Evolutionary conservation across 306 rosid species (phyloP).

Genomic region (Medicago truncatula): MtrunA17r5.0-ANR NC_053043.1:3374501-3375000

Average conservation of each 20-base stretch:
- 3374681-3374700: conserved; percentile 46
- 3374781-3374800: conserved; percentile 52
- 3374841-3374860: background rate
- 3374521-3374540: background rate
- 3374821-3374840: conserved; percentile 49
- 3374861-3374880: background rate
- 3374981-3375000: too few relatives aligned
- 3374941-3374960: too few relatives aligned
- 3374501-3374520: background rate
- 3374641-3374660: background rate
- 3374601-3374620: conserved; percentile 38
- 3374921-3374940: too few relatives aligned
- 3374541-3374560: background rate
- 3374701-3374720: conserved; percentile 44
- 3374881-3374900: too few relatives aligned
- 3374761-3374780: conserved; percentile 51
- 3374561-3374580: background rate
- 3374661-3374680: conserved; percentile 28
- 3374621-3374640: conserved; percentile 18
- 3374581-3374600: conserved; percentile 49
- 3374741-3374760: conserved; percentile 43
- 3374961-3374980: too few relatives aligned
- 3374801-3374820: conserved; percentile 55
- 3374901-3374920: too few relatives aligned
- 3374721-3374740: conserved; percentile 50